phyloP scores from a whole-genome alignment of 1,284 basidiomycete genomes.

The Ustilago shanxiensis region DNA sequence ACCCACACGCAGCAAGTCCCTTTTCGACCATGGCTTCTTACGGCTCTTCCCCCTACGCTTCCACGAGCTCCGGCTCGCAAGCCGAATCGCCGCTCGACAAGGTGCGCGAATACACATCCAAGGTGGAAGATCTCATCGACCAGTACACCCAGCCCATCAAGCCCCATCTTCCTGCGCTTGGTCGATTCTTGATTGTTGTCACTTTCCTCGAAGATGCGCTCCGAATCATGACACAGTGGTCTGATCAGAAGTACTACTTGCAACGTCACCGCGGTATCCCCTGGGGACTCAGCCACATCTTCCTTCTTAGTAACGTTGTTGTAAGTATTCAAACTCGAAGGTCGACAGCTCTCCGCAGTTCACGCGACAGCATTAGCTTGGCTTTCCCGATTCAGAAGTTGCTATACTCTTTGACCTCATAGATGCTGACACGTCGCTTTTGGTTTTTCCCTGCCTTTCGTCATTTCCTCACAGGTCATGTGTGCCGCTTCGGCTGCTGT shows the following conservation, averaged over 20 bases:
- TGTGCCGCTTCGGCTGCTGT: conserved; percentile 85
- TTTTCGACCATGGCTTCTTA: conserved; percentile 47
- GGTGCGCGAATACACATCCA: conserved; percentile 78
- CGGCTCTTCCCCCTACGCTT: conserved; percentile 57
- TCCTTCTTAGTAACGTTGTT: conserved; percentile 90
- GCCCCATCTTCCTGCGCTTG: conserved; percentile 93
- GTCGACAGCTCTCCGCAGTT: too few relatives aligned
- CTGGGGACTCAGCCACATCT: conserved; percentile 92
- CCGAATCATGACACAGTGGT: conserved; percentile 92
- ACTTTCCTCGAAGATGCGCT: conserved; percentile 98
- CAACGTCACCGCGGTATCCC: conserved; percentile 86
- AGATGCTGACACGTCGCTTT: conserved; percentile 4
- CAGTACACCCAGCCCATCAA: conserved; percentile 92
- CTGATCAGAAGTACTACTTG: conserved; percentile 84
- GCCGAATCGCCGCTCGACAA: conserved; percentile 78
- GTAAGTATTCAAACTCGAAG: conserved; percentile 77
- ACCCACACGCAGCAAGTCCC: conserved; percentile 9
- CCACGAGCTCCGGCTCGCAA: conserved; percentile 39
- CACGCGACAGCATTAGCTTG: background rate
- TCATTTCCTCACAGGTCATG: conserved; percentile 75
- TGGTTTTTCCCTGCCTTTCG: background rate
- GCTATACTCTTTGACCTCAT: background rate
- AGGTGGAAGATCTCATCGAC: conserved; percentile 92
- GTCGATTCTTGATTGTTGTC: conserved; percentile 95
- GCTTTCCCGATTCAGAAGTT: background rate